A percentile compares a stretch with the other conserved stretches of the same genome.
phyloP scores from a whole-genome alignment of 768 basidiomycete species.

The Kwoniella sp. region DNA sequence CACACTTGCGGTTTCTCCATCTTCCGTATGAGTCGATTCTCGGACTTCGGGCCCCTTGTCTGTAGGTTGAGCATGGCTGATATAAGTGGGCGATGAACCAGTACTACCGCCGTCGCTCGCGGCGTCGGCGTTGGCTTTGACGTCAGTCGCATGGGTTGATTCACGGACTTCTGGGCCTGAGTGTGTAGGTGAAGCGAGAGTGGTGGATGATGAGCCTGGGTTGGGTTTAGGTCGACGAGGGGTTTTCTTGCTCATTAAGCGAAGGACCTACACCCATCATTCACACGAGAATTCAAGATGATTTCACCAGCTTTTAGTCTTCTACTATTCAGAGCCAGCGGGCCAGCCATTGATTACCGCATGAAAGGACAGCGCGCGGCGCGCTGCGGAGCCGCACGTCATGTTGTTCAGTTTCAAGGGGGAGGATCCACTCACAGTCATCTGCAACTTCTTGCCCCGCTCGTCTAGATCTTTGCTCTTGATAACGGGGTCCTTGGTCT shows the following conservation, averaged over 20 bases:
- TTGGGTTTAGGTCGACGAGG: slow-evolving; percentile 35
- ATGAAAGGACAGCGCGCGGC: no score
- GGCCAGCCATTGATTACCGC: no score
- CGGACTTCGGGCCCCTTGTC: background rate
- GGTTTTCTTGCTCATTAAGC: slow-evolving; percentile 40
- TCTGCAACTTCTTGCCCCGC: slow-evolving; percentile 76
- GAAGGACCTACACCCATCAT: slow-evolving; percentile 31
- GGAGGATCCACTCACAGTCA: slow-evolving; percentile 56
- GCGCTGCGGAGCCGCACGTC: no score
- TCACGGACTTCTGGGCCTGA: background rate
- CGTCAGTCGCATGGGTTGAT: background rate
- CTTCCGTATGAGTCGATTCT: background rate
- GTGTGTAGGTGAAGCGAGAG: background rate
- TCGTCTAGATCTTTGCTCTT: slow-evolving; percentile 82
- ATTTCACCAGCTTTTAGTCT: no score
- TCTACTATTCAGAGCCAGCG: no score
- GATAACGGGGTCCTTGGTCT: slow-evolving; percentile 73
- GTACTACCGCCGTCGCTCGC: no score
- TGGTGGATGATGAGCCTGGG: background rate
- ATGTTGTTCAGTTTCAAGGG: no score
- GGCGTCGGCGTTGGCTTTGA: background rate
- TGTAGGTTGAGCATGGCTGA: background rate
- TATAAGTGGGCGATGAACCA: background rate
- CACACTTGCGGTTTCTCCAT: background rate
- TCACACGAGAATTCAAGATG: background rate